Evolutionary conservation across 2,329 filamentous ascomycete genomes (phyloP).

Genomic region (Coniochaeta ligniaria): DNA sequence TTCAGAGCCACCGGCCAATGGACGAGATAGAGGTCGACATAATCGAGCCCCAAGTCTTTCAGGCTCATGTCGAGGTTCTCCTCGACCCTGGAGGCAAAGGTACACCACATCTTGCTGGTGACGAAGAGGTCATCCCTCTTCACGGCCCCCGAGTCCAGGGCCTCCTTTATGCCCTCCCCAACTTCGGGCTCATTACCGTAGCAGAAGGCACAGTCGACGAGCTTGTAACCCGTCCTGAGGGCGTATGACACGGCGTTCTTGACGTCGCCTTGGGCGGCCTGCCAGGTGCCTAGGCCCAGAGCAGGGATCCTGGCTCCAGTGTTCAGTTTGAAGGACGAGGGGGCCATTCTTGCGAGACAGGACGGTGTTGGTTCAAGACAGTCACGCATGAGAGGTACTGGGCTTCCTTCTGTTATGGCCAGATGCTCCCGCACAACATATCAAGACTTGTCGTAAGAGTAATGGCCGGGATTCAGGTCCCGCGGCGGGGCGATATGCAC

Average conservation of each 20-base stretch:
- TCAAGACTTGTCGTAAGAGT: too few relatives aligned
- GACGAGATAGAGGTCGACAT: constrained; percentile 74
- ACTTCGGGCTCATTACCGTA: constrained; percentile 81
- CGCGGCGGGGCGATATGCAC: too few relatives aligned
- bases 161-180: constrained; percentile 67
- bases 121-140: constrained; percentile 77
- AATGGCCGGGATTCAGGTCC: too few relatives aligned
- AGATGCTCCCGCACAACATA: too few relatives aligned
- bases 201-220: constrained; percentile 68
- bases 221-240: constrained; percentile 47
- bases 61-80: constrained; percentile 66
- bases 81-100: constrained; percentile 65
- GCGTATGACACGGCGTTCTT: constrained; percentile 50
- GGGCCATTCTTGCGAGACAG: constrained; percentile 33
- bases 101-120: constrained; percentile 73
- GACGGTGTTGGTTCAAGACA: too few relatives aligned
- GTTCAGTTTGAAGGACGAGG: constrained; percentile 56
- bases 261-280: constrained; percentile 52
- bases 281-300: constrained; percentile 62
- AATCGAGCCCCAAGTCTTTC: constrained; percentile 66
- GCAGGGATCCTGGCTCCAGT: constrained; percentile 56
- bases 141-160: constrained; percentile 62
- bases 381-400: too few relatives aligned
- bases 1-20: too few relatives aligned
- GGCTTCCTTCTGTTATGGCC: too few relatives aligned